phyloP scores from a whole-genome alignment of 306 rosid species.

The Sicyos edulis region DNA sequence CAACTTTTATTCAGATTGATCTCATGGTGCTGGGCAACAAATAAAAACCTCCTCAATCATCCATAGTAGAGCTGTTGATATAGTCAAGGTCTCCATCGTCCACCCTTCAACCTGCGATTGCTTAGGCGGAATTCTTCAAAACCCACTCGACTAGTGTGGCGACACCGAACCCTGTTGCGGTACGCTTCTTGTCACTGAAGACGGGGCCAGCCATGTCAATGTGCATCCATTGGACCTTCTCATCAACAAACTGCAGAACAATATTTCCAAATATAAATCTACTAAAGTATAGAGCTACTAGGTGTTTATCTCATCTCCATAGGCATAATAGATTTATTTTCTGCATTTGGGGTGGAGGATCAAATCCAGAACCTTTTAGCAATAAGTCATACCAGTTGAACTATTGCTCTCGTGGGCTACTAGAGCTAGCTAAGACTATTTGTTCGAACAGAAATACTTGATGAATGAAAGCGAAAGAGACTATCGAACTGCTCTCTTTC shows the following conservation, averaged over 20 bases:
- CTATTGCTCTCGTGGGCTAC: no score
- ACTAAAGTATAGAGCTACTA: no score
- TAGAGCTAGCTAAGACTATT: no score
- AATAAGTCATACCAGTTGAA: no score
- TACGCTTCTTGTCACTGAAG: constrained; percentile 64
- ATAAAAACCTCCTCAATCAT: constrained; percentile 1
- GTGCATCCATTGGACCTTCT: constrained; percentile 95
- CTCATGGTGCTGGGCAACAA: constrained; percentile 11
- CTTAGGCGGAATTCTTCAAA: constrained; percentile 59
- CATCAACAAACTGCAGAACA: constrained; percentile 79
- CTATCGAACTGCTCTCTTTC: not conserved
- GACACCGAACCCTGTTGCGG: constrained; percentile 83
- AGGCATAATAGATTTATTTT: no score
- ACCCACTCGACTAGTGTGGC: constrained; percentile 96
- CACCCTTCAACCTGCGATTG: not conserved
- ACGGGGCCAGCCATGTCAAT: constrained; percentile 95
- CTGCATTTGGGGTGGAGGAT: no score
- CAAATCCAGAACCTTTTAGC: no score
- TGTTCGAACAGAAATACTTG: not conserved
- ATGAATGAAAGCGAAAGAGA: not conserved
- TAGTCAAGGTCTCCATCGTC: not conserved
- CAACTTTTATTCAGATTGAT: constrained; percentile 14
- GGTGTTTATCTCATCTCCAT: no score
- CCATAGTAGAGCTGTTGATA: not conserved
- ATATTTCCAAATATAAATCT: constrained; percentile 22